These are phyloP conservation scores for Allantophomopsis lycopodina DNA, from an alignment of 2,329 filamentous ascomycete species.

Conservation along the genomic window DNA sequence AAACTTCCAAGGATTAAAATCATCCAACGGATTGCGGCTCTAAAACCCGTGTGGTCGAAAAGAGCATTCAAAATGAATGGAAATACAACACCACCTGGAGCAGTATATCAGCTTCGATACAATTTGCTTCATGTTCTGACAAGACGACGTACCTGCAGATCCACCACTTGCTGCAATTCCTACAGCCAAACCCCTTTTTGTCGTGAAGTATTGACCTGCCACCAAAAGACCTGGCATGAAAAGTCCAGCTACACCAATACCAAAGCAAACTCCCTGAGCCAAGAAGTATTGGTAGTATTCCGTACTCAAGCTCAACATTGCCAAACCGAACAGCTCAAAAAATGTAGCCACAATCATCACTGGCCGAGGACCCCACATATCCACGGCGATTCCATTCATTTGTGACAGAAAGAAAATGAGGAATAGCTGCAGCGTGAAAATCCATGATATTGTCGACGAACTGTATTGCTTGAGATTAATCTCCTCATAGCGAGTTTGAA, in stretches of 20 bases:
- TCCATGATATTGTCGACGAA: constrained; percentile 42
- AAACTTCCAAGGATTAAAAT: no score
- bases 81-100: constrained; percentile 7
- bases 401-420: constrained; percentile 37
- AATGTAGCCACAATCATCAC: constrained; percentile 37
- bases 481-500: constrained; percentile 41
- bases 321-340: constrained; percentile 43
- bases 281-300: constrained; percentile 39
- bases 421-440: constrained; percentile 37
- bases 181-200: constrained; percentile 28
- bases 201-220: constrained; percentile 31
- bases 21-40: no score
- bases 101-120: no score
- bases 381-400: constrained; percentile 45
- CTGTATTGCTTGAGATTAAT: constrained; percentile 31
- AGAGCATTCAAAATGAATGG: constrained; percentile 1
- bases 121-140: no score
- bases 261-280: constrained; percentile 28
- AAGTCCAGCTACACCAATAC: constrained; percentile 27
- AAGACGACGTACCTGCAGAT: constrained; percentile 35
- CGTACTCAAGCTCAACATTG: constrained; percentile 46
- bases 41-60: constrained; percentile 40
- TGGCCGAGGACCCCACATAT: constrained; percentile 44
- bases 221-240: constrained; percentile 25
- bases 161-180: constrained; percentile 32